Conservation (phyloP, 2,329 filamentous ascomycete species). For the Colletotrichum navitas region DNA sequence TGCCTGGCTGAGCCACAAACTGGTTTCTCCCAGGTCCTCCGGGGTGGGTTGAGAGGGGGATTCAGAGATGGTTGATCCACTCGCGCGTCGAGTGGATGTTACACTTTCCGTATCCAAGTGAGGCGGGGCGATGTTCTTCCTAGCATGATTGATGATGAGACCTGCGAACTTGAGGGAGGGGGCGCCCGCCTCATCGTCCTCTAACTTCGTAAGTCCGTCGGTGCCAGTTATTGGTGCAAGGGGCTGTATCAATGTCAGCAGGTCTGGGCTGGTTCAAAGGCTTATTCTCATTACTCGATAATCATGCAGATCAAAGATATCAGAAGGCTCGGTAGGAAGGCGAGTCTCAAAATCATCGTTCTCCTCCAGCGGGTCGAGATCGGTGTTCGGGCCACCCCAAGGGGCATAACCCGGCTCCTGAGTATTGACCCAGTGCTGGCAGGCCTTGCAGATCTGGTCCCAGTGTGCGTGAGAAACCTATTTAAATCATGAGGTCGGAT, state of each 20-base stretch:
- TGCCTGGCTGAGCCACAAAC: slow-evolving; percentile 10
- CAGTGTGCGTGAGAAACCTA: neutral
- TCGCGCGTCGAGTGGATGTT: neutral
- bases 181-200: neutral
- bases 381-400: slow-evolving; percentile 25
- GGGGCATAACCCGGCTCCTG: slow-evolving; percentile 49
- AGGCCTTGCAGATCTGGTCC: slow-evolving; percentile 51
- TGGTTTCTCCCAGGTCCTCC: neutral
- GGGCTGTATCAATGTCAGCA: slow-evolving; percentile 19
- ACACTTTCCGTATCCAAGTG: slow-evolving; percentile 1
- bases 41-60: neutral
- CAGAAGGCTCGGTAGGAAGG: slow-evolving; percentile 28
- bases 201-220: slow-evolving; percentile 3
- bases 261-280: neutral
- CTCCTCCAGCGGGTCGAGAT: slow-evolving; percentile 25
- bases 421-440: slow-evolving; percentile 52
- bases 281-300: slow-evolving; percentile 5
- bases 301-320: slow-evolving; percentile 27
- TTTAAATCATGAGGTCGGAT: neutral
- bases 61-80: neutral
- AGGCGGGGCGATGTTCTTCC: neutral
- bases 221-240: slow-evolving; percentile 32
- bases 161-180: slow-evolving; percentile 3
- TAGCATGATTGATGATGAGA: neutral
- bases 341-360: slow-evolving; percentile 11